phyloP scores from a whole-genome alignment of 1,139 yeast genomes.

The Suhomyces yuchorum region DNA sequence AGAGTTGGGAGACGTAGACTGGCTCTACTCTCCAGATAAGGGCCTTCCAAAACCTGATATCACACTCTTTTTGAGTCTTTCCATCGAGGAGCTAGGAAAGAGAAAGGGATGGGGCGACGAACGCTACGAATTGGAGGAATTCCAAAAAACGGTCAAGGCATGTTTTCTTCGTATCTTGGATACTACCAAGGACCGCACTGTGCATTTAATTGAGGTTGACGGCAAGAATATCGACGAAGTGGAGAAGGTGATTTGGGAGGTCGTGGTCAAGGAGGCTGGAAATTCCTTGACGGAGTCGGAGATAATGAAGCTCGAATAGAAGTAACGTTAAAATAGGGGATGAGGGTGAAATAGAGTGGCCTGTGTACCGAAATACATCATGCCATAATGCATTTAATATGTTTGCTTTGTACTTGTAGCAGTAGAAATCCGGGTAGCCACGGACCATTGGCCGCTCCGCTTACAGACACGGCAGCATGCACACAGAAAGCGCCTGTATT shows the following conservation, averaged over 20 bases:
- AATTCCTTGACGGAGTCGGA: constrained; percentile 4
- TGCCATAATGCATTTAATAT: neutral
- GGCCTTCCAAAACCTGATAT: constrained; percentile 90
- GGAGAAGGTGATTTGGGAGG: constrained; percentile 30
- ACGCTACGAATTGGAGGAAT: constrained; percentile 74
- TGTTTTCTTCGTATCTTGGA: constrained; percentile 55
- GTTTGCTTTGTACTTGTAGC: neutral
- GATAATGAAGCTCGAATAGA: neutral
- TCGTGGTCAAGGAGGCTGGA: constrained; percentile 10
- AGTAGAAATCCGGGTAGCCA: too few species aligned
- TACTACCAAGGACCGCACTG: constrained; percentile 32
- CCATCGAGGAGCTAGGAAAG: constrained; percentile 45
- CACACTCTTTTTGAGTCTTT: constrained; percentile 73
- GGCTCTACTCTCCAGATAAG: constrained; percentile 81
- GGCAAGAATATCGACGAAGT: constrained; percentile 61
- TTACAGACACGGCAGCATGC: too few species aligned
- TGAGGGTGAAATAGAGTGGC: neutral
- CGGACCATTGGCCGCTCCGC: too few species aligned
- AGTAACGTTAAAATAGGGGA: too few species aligned
- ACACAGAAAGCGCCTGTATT: too few species aligned
- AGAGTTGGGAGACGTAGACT: constrained; percentile 53
- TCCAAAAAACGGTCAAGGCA: constrained; percentile 68
- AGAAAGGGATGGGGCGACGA: constrained; percentile 92
- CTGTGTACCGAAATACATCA: neutral
- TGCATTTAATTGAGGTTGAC: constrained; percentile 61